Percentiles rank a stretch among this genome's conserved stretches.
These are phyloP conservation scores for Russula vinacea DNA, from an alignment of 768 basidiomycete species.

Conservation along the genomic window DNA sequence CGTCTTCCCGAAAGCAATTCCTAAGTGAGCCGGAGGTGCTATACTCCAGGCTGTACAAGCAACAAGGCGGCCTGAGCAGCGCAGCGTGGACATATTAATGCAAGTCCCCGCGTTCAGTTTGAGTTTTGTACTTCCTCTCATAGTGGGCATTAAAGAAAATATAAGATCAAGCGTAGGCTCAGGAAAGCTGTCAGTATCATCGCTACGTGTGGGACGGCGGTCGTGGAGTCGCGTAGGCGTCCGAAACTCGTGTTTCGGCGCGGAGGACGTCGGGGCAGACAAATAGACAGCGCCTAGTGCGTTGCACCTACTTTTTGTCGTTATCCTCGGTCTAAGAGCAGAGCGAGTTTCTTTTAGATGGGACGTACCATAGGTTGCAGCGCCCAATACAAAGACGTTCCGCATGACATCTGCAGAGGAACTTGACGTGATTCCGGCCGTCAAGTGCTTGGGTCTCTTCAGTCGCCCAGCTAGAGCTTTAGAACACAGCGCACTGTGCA, in stretches of 20 bases:
- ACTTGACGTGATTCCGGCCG: background rate
- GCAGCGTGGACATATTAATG: background rate
- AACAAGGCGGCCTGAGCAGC: background rate
- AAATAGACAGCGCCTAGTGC: conserved; percentile 21
- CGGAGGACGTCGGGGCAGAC: conserved; percentile 16
- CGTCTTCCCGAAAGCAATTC: background rate
- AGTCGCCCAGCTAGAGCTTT: no score
- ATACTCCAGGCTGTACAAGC: conserved; percentile 2
- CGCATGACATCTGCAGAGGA: conserved; percentile 7
- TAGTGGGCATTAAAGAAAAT: background rate
- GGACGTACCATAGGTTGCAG: conserved; percentile 7
- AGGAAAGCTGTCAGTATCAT: conserved; percentile 9
- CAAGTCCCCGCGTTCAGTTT: conserved; percentile 1
- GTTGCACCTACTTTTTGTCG: background rate
- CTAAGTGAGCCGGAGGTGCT: conserved; percentile 1
- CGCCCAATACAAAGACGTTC: conserved; percentile 9
- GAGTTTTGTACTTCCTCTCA: background rate
- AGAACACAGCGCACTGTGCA: no score
- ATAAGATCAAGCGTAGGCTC: conserved; percentile 17
- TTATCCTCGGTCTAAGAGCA: background rate
- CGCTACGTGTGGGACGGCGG: conserved; percentile 2
- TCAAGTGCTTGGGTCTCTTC: no score
- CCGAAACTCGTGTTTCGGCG: conserved; percentile 4
- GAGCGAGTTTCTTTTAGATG: background rate
- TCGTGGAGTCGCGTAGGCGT: background rate